phyloP scores from a whole-genome alignment of 1,139 yeast species.

The Pichia terricola region DNA sequence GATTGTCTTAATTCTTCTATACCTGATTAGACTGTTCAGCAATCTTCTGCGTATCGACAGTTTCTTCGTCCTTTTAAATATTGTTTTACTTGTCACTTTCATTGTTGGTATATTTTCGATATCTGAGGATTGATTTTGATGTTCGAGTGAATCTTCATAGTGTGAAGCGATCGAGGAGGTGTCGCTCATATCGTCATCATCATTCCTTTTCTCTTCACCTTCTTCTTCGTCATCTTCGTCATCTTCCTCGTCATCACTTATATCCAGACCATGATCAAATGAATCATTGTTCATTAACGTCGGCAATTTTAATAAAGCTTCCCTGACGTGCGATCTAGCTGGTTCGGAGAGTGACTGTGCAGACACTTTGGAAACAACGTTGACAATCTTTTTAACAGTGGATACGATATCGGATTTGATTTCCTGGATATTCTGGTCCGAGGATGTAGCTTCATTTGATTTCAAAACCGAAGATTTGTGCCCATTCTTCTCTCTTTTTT shows the following conservation, averaged over 20 bases:
- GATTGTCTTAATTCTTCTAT: slow-evolving; percentile 9
- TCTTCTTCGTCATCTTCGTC: slow-evolving; percentile 8
- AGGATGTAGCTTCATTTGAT: slow-evolving; percentile 1
- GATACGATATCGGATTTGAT: slow-evolving; percentile 77
- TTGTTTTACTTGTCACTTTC: slow-evolving; percentile 7
- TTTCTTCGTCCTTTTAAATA: slow-evolving; percentile 11
- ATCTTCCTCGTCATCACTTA: slow-evolving; percentile 11
- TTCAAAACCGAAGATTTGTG: slow-evolving; percentile 1
- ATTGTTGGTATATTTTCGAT: slow-evolving; percentile 10
- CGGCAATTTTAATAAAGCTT: slow-evolving; percentile 68
- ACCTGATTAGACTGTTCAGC: slow-evolving; percentile 20
- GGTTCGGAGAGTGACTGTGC: slow-evolving; percentile 72
- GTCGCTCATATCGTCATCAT: slow-evolving; percentile 4
- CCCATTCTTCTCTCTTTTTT: slow-evolving; percentile 11
- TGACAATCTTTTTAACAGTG: slow-evolving; percentile 82
- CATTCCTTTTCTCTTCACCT: slow-evolving; percentile 7
- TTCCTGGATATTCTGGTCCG: slow-evolving; percentile 25
- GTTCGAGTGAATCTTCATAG: slow-evolving; percentile 14
- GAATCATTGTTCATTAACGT: slow-evolving; percentile 27
- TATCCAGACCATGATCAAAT: neutral
- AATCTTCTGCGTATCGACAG: slow-evolving; percentile 20
- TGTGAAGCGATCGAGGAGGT: slow-evolving; percentile 3
- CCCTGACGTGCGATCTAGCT: slow-evolving; percentile 75
- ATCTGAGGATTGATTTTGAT: slow-evolving; percentile 1
- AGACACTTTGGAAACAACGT: slow-evolving; percentile 76